Percentiles rank a stretch among this genome's conserved stretches.
These are phyloP conservation scores for Triticum timopheevii DNA, from an alignment of 176 grass and related monocot genomes.

Conservation along the genomic window DNA sequence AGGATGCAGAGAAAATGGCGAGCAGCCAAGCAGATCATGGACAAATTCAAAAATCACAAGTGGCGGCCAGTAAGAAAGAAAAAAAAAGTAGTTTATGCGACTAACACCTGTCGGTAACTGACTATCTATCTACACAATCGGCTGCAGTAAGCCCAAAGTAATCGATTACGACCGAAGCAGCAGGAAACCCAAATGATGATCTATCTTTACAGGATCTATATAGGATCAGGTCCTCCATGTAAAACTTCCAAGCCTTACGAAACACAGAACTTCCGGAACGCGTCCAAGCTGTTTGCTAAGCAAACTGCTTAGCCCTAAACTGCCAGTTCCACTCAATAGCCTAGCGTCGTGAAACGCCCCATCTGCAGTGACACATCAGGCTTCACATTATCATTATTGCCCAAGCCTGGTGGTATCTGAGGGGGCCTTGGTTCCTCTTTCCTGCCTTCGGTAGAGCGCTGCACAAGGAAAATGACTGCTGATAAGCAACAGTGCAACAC, in stretches of 20 bases:
- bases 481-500: conserved; percentile 14
- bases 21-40: neutral
- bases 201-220: conserved; percentile 4
- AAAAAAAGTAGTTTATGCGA: neutral
- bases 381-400: conserved; percentile 11
- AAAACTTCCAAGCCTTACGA: conserved; percentile 28
- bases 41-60: neutral
- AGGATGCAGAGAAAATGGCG: neutral
- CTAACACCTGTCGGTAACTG: neutral
- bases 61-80: neutral
- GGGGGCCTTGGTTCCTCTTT: neutral
- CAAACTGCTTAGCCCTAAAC: conserved; percentile 47
- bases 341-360: conserved; percentile 53
- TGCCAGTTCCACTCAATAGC: conserved; percentile 45
- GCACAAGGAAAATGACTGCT: conserved; percentile 6
- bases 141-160: neutral
- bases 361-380: conserved; percentile 14
- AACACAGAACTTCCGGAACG: conserved; percentile 69
- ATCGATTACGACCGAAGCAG: neutral
- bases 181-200: neutral
- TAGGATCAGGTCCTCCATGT: neutral
- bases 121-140: conserved; percentile 35
- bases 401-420: neutral
- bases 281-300: conserved; percentile 71
- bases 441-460: conserved; percentile 24